phyloP scores from a whole-genome alignment of 257 asterid species.

The Verbena officinalis region DNA sequence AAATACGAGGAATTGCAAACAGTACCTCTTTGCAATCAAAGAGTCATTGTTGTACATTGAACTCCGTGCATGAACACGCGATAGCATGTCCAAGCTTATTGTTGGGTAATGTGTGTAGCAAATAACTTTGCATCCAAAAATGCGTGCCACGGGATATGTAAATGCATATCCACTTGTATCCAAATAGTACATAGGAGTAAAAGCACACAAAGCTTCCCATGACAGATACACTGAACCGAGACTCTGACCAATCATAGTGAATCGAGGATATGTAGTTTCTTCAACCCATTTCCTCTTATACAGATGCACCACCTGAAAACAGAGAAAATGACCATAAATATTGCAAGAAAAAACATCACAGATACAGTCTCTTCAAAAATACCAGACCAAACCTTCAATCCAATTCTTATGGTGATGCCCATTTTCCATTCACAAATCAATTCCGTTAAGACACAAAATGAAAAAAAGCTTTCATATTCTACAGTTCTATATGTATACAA shows the following conservation, averaged over 20 bases:
- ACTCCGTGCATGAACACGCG: constrained; percentile 71
- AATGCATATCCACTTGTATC: constrained; percentile 99
- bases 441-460: no score
- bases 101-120: constrained; percentile 97
- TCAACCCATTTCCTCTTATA: constrained; percentile 83
- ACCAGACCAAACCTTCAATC: not conserved
- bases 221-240: constrained; percentile 86
- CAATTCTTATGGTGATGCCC: not conserved
- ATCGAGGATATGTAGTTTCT: constrained; percentile 87
- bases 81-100: constrained; percentile 93
- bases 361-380: constrained; percentile 5
- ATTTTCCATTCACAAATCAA: constrained; percentile 3
- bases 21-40: constrained; percentile 74
- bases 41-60: constrained; percentile 90
- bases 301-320: constrained; percentile 77
- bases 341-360: not conserved
- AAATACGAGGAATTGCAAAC: not conserved
- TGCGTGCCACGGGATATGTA: constrained; percentile 86
- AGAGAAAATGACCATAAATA: constrained; percentile 20
- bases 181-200: constrained; percentile 75
- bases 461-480: not conserved
- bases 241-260: constrained; percentile 98
- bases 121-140: constrained; percentile 87
- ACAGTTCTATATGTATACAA: constrained; percentile 5
- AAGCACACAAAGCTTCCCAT: constrained; percentile 86